Base-by-base conservation (phyloP, 768 basidiomycete genomes). In the Rhodotorula sphaerocarpa region DNA sequence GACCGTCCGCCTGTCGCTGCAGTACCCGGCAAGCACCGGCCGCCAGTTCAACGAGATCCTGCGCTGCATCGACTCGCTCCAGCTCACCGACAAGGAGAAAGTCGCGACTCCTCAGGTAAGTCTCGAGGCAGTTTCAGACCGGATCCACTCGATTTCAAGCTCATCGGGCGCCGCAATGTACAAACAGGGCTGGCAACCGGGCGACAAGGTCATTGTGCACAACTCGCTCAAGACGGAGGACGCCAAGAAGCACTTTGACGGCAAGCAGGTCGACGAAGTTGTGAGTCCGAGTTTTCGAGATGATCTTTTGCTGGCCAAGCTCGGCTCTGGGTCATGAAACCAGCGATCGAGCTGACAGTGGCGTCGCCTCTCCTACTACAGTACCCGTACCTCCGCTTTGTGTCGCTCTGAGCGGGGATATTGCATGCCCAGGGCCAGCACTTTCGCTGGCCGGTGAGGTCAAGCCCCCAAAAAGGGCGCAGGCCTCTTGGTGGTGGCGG, bases 1-100 rank as follows among this genome's bases (percentile, higher is more conserved):
- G 79, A 81, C 83, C 7, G 28, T 55, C 43, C 54, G 42, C 65
- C 78, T 95, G 71, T 88, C 84, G 21, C 71, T 99, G 69, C 79
- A 90, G 31, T 97, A 97, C 79, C 95, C 95, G 61, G 92, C 93
- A 52, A 86, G 90, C 18, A 91, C 92, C 71, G 95, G 93, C 47
- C 87, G 90, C 73, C 92, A 91, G 81, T 93, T 95, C 74, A 82
- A 81, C 66, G 84, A 85, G 76, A 80, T 85, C 70, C 62, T 86
- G 61, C 81, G 85, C 61, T 88, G 89, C 57, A 79, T 97, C 71
- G 93, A 99, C 76, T 82, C 91, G 52, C 83, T 99, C 60, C 95
- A 99, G 75, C 79, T 92, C 59, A 88, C 90, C 48, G 72, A 75
- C 66, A 70, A 70, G 71, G 70, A 76, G 76, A 74, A 74, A 56